These are phyloP conservation scores for Trichoderma erinaceum DNA, from an alignment of 495 filamentous ascomycete species.

Conservation along the genomic window DNA sequence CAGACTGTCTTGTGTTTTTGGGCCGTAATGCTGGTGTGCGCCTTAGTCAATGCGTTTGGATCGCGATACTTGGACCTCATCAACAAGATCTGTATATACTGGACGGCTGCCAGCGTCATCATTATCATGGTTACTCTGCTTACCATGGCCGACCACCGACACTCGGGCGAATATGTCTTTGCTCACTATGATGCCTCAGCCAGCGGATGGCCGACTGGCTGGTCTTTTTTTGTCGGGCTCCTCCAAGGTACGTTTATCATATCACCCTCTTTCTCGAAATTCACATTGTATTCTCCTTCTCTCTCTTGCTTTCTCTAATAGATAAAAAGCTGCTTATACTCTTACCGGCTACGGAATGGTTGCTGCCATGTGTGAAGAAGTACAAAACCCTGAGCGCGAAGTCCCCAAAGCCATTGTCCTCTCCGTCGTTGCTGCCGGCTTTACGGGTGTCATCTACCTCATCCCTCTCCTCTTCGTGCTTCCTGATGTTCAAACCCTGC, in stretches of 20 bases:
- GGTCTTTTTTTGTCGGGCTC: slow-evolving; percentile 34
- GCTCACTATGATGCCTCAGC: slow-evolving; percentile 47
- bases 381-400: slow-evolving; percentile 48
- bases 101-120: slow-evolving; percentile 15
- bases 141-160: slow-evolving; percentile 51
- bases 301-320: neutral
- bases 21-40: slow-evolving; percentile 52
- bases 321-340: slow-evolving; percentile 36
- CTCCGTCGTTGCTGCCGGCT: slow-evolving; percentile 48
- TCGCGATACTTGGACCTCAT: slow-evolving; percentile 51
- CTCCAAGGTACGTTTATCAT: slow-evolving; percentile 8
- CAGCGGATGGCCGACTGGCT: slow-evolving; percentile 45
- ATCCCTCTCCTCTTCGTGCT: slow-evolving; percentile 60
- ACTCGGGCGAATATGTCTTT: slow-evolving; percentile 51
- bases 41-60: slow-evolving; percentile 53
- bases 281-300: neutral
- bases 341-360: slow-evolving; percentile 54
- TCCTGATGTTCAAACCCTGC: slow-evolving; percentile 44
- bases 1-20: slow-evolving; percentile 56
- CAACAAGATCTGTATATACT: slow-evolving; percentile 53
- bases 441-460: slow-evolving; percentile 49
- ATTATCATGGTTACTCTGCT: slow-evolving; percentile 41
- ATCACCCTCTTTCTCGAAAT: neutral
- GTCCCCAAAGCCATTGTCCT: slow-evolving; percentile 53
- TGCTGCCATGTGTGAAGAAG: slow-evolving; percentile 45